A percentile compares a stretch with the other conserved stretches of the same genome.
Conservation (phyloP, 2,329 filamentous ascomycete species). For the Trichoderma pleuroti region DNA sequence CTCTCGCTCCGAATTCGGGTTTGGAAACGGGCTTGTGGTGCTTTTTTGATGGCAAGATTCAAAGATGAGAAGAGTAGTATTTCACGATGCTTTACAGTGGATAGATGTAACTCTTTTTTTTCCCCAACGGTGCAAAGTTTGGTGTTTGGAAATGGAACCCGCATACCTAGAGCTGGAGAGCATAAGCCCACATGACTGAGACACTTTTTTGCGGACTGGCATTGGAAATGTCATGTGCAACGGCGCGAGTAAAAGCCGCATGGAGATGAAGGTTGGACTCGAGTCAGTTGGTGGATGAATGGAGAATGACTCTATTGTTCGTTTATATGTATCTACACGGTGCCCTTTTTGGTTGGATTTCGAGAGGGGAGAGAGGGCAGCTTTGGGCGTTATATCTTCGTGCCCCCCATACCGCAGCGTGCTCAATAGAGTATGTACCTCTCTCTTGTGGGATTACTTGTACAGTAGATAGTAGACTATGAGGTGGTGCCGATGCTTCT, state of each 20-base stretch:
- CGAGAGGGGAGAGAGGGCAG: not conserved
- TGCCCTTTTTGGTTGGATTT: not conserved
- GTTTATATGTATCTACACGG: not conserved
- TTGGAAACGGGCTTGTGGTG: not conserved
- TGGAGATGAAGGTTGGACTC: not conserved
- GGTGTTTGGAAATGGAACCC: not conserved
- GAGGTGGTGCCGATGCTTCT: not conserved
- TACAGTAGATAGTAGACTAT: not conserved
- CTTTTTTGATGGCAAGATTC: not conserved
- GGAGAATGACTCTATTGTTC: not conserved
- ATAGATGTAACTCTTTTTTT: not conserved
- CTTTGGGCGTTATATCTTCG: not conserved
- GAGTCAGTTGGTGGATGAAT: not conserved
- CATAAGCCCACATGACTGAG: not conserved
- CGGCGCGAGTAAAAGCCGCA: not conserved
- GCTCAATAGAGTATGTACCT: not conserved
- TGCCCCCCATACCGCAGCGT: not conserved
- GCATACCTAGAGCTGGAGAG: not conserved
- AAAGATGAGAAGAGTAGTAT: not conserved
- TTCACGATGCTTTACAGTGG: not conserved
- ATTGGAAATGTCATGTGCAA: not conserved
- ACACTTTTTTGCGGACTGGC: not conserved
- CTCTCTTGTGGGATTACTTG: not conserved
- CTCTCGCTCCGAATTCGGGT: not conserved
- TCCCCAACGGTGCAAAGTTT: not conserved